Evolutionary conservation across 106 monocot genomes (phyloP), one percentile per base, ranked within the genome.

Genomic region (Cymbidium sinense): DNA sequence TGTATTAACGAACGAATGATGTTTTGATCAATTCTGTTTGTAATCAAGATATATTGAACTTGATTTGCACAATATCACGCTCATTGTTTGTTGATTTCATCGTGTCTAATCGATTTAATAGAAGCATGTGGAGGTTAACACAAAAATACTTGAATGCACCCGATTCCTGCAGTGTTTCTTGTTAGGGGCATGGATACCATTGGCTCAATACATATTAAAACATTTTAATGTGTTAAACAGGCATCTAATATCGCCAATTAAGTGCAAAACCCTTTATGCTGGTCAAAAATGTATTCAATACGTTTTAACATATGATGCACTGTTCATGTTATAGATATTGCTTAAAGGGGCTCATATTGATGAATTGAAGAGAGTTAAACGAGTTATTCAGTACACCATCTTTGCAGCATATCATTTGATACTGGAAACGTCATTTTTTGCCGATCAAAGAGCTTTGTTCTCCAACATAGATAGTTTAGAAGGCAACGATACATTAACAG

Each of bases 371-470:
- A 92, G 87, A 86, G 72, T 99, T 80, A 99, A 99, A 52, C 80
- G 85, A 23, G 92, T 95, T 39, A 69, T 99, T 73, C 88, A 93
- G 47, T 99, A 85, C 83, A 93, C 99, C 73, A 89, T 99, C 39
- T 99, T 99, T 91, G 99, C 90, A 58, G 99, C 99, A 31, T 95
- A 99, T 73, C 92, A 99, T 84, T 89, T 99, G 79, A 95, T 95
- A 35, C 87, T 95, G 41, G 95, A 99, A 84, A 95, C 95, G 41
- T 99, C 95, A 74, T 99, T 93, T 77, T 93, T 95, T 81, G 90
- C 87, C 34, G 99, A 99, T 91, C 99, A 99, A 82, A 90, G 92
- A 74, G 83, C 89, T 72, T 78, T 89, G 33, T 86, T 85, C 76
- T 77, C 83, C 79, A 82, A 85, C n/a, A 64, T 74, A 17, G 62